phyloP scores from a whole-genome alignment of 2,329 filamentous ascomycete species.

The Pseudogymnoascus sp. region DNA sequence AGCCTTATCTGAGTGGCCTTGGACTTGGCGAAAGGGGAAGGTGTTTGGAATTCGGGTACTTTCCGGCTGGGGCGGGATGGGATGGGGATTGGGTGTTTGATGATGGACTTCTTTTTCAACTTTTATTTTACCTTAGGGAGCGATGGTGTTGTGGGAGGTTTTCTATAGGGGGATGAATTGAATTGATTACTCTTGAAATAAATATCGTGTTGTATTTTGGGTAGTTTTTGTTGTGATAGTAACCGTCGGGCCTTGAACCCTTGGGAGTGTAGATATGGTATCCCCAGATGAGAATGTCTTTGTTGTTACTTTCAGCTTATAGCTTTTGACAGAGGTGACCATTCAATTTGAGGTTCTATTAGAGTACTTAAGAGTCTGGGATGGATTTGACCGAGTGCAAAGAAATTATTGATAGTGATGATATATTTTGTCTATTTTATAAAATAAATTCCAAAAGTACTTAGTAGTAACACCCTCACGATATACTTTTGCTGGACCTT shows the following conservation, averaged over 20 bases:
- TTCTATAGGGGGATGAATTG: background rate
- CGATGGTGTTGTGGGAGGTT: background rate
- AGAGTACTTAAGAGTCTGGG: background rate
- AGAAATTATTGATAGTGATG: background rate
- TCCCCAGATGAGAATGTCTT: background rate
- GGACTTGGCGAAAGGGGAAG: background rate
- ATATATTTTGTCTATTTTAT: background rate
- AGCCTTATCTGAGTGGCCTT: background rate
- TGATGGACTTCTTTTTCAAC: background rate
- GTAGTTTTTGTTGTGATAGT: background rate
- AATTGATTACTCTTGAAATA: background rate
- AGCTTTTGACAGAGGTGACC: background rate
- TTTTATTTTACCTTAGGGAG: background rate
- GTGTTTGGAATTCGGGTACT: slow-evolving; percentile 2
- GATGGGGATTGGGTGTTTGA: background rate
- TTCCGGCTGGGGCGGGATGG: background rate
- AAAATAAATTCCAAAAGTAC: background rate
- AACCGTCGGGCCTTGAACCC: background rate
- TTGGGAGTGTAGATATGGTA: background rate
- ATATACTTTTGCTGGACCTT: background rate
- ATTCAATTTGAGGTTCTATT: background rate
- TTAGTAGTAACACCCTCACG: background rate
- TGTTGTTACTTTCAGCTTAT: background rate
- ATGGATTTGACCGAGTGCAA: background rate
- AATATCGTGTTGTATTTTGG: background rate